Evolutionary conservation across 805 yeast species (phyloP).

Genomic region (Starmerella stigmatis): DNA sequence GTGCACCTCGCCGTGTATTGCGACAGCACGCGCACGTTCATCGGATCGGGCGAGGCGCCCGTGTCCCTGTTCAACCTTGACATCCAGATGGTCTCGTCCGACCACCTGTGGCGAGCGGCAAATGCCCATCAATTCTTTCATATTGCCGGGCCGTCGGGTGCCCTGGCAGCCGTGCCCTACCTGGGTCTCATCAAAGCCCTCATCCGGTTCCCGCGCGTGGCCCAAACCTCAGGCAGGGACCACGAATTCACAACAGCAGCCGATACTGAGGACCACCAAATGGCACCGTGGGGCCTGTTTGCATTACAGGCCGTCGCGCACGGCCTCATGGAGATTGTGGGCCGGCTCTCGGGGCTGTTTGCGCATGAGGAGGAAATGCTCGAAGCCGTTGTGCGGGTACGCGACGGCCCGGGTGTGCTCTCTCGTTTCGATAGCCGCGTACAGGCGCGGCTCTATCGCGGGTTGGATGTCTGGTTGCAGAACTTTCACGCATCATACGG

Average conservation of each 20-base stretch:
- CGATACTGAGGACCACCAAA: background rate
- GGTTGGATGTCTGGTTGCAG: conserved; percentile 28
- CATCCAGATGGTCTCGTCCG: conserved; percentile 27
- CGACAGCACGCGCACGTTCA: conserved; percentile 23
- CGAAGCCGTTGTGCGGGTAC: conserved; percentile 15
- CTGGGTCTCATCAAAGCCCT: conserved; percentile 28
- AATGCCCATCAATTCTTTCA: conserved; percentile 25
- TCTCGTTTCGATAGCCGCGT: conserved; percentile 22
- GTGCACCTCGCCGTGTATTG: conserved; percentile 26
- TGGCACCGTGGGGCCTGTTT: conserved; percentile 22
- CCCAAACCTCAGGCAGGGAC: conserved; percentile 4
- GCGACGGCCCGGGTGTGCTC: conserved; percentile 10
- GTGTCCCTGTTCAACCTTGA: conserved; percentile 28
- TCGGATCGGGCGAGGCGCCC: conserved; percentile 12
- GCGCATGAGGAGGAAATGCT: conserved; percentile 20
- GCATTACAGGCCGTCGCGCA: conserved; percentile 24
- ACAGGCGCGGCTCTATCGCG: conserved; percentile 27
- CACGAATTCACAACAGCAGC: no score
- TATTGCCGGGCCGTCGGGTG: conserved; percentile 23
- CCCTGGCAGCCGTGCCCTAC: conserved; percentile 26
- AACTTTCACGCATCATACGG: conserved; percentile 26
- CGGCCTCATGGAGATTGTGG: conserved; percentile 27
- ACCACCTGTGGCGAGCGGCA: conserved; percentile 27
- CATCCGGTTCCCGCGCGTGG: conserved; percentile 28
- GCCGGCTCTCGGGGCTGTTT: conserved; percentile 20